Percentiles rank a stretch among this genome's conserved stretches.
These are phyloP conservation scores for Auricularia cornea DNA, from an alignment of 768 basidiomycete genomes.

Conservation along the genomic window DNA sequence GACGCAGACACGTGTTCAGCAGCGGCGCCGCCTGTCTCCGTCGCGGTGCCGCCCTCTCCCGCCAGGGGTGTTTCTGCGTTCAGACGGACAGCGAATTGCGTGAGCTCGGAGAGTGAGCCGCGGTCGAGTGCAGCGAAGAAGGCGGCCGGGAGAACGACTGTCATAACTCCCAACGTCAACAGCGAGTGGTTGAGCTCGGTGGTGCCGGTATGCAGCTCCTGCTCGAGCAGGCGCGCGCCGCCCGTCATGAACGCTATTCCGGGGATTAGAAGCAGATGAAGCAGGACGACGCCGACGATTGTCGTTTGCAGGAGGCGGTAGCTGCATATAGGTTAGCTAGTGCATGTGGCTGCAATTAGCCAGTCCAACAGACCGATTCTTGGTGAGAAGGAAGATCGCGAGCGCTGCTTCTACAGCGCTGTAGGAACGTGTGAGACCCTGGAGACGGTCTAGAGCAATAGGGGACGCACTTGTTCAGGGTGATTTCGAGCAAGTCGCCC, in stretches of 20 bases:
- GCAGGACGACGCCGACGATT: slow-evolving; percentile 36
- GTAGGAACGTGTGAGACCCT: not conserved
- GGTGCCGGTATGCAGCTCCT: slow-evolving; percentile 53
- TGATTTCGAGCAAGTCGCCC: not conserved
- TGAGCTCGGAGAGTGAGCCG: slow-evolving; percentile 11
- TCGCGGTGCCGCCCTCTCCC: not conserved
- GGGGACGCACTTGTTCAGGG: slow-evolving; percentile 43
- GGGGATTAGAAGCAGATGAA: slow-evolving; percentile 46
- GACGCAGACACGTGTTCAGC: slow-evolving; percentile 9
- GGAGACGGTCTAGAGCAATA: not conserved
- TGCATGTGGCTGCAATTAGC: not conserved
- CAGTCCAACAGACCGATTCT: slow-evolving; percentile 55
- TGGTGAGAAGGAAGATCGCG: slow-evolving; percentile 56
- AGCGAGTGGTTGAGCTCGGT: slow-evolving; percentile 57
- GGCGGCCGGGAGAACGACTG: slow-evolving; percentile 55
- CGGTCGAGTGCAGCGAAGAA: slow-evolving; percentile 52
- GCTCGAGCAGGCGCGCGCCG: slow-evolving; percentile 57
- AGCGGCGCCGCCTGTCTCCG: slow-evolving; percentile 5
- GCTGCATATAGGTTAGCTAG: slow-evolving; percentile 25
- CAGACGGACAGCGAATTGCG: not conserved
- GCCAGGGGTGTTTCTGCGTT: not conserved
- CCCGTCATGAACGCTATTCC: slow-evolving; percentile 65
- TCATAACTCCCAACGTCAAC: slow-evolving; percentile 40
- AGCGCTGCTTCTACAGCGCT: slow-evolving; percentile 67
- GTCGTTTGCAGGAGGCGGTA: slow-evolving; percentile 61